These are phyloP conservation scores for Calocybe gangraenosa DNA, from an alignment of 768 basidiomycete species.

Conservation along the genomic window DNA sequence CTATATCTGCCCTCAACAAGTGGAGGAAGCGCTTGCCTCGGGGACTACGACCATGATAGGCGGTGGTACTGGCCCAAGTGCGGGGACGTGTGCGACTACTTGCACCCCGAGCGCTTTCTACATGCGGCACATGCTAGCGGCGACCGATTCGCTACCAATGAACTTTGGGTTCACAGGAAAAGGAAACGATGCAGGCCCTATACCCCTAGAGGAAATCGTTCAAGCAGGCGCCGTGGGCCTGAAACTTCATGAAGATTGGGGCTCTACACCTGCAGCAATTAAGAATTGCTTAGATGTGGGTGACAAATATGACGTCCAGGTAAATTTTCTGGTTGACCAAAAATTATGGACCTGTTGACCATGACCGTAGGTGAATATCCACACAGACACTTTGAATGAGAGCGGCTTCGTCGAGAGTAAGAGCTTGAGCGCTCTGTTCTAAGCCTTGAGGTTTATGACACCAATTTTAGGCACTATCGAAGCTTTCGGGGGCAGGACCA, in stretches of 20 bases:
- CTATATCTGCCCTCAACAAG: slow-evolving; percentile 93
- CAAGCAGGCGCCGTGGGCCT: slow-evolving; percentile 45
- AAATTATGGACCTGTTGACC: background rate
- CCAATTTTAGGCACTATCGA: slow-evolving; percentile 68
- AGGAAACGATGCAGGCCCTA: slow-evolving; percentile 83
- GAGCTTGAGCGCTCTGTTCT: slow-evolving; percentile 22
- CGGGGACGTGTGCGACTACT: slow-evolving; percentile 89
- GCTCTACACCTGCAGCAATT: slow-evolving; percentile 82
- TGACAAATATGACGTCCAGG: slow-evolving; percentile 93
- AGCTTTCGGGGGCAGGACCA: slow-evolving; percentile 87
- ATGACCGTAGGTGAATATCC: slow-evolving; percentile 76
- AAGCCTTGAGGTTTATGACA: too few relatives aligned
- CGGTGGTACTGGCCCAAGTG: slow-evolving; percentile 92
- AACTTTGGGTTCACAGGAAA: slow-evolving; percentile 97
- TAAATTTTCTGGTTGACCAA: slow-evolving; percentile 25
- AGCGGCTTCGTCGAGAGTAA: slow-evolving; percentile 93
- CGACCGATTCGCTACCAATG: slow-evolving; percentile 85
- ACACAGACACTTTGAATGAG: slow-evolving; percentile 97
- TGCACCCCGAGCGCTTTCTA: slow-evolving; percentile 91
- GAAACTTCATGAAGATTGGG: slow-evolving; percentile 99
- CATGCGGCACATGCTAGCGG: slow-evolving; percentile 85
- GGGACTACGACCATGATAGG: slow-evolving; percentile 95
- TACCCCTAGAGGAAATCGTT: slow-evolving; percentile 44
- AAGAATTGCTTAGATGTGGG: slow-evolving; percentile 71
- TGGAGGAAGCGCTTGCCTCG: slow-evolving; percentile 75